Evolutionary conservation across 2,329 filamentous ascomycete species (phyloP), one percentile per base, ranked within the genome.

Genomic region (Aspergillus sp.): DNA sequence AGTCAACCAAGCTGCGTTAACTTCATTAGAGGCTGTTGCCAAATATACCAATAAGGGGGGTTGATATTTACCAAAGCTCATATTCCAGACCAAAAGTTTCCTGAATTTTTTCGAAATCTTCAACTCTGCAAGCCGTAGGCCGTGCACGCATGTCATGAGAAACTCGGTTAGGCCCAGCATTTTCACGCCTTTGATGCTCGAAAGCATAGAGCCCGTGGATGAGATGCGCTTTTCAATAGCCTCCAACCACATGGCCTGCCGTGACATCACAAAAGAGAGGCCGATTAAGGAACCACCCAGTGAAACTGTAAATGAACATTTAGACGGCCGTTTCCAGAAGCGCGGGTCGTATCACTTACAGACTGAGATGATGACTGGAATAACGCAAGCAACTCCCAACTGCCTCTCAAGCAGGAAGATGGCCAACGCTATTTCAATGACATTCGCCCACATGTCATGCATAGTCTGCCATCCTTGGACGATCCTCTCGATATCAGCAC

Each of bases 101-200:
- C 64, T 48, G 39, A 64, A 67, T 22, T 44, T 48, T 30, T 57
- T 59, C 3, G 63, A 66, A 17, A 63, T 57, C 3, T 51, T 45
- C 16, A 69, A 31, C 34, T 69, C 66, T 12, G 56, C 49, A 10
- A 58, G 38, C 5, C 65, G 55, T 8, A 68, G 42, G 3, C 45
- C 48, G 30, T 66, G 58, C 2, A 68, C 49, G 8, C 50, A 53
- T 5, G 47, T 52, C 35, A 57, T 53, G 8, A 68, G 40, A 3
- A 58, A 57, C 8, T 61, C 49, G 20, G 59, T 63, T 6, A 73
- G 44, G 0, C 69, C 70, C 1, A 65, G 57, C 33, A 72, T 62
- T 40, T 71, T 73, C 34, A 72, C 57, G 12, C 62, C 64, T 41
- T 70, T 72, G 53, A 74, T 71, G 12, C 61, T 64, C 3, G 58